Conservation (phyloP, 208 protist genomes). For the Trypanosoma cruzi region DNA sequence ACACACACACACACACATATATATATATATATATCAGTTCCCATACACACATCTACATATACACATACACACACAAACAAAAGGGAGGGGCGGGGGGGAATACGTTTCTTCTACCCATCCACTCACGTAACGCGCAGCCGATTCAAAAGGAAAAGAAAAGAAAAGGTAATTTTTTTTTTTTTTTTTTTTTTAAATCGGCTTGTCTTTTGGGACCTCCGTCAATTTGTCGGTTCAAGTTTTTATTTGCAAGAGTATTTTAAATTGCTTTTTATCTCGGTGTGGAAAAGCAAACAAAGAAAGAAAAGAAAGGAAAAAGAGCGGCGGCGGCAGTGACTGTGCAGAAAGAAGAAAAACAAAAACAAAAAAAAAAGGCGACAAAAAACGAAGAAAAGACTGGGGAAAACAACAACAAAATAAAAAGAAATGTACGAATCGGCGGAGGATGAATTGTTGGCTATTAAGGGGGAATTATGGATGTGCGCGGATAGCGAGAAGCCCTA, state of each 20-base stretch:
- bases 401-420: slow-evolving; percentile 6
- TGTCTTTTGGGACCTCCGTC: too few relatives aligned
- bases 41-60: too few relatives aligned
- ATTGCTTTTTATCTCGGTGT: neutral
- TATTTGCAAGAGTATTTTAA: neutral
- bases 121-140: too few relatives aligned
- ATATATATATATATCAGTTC: neutral
- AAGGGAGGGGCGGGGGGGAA: too few relatives aligned
- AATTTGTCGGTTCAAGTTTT: too few relatives aligned
- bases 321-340: too few relatives aligned
- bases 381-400: neutral
- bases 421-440: slow-evolving; percentile 25
- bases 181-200: too few relatives aligned
- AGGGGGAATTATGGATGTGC: slow-evolving; percentile 78
- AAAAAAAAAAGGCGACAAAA: neutral
- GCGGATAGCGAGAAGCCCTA: slow-evolving; percentile 60
- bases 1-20: neutral
- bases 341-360: neutral
- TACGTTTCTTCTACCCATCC: too few relatives aligned
- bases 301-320: neutral
- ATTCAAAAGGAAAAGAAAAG: too few relatives aligned
- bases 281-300: too few relatives aligned
- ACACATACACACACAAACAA: too few relatives aligned
- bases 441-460: slow-evolving; percentile 68
- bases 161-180: too few relatives aligned